These are phyloP conservation scores for Paracoccidioides brasiliensis DNA, from an alignment of 2,329 filamentous ascomycete genomes.

Conservation along the genomic window DNA sequence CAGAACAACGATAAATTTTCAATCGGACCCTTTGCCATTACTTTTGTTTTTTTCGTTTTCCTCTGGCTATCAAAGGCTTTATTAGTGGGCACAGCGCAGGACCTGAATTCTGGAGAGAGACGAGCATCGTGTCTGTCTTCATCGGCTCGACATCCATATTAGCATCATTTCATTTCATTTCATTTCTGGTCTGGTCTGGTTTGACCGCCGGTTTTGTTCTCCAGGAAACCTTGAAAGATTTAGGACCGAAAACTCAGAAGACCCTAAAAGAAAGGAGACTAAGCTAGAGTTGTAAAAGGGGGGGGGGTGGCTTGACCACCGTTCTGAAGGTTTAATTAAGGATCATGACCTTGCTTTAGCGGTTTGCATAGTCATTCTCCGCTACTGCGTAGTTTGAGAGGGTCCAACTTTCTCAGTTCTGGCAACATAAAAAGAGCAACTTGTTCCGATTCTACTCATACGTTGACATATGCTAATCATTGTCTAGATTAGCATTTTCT, in stretches of 20 bases:
- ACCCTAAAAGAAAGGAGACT: background rate
- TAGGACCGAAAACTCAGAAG: background rate
- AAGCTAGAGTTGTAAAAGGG: background rate
- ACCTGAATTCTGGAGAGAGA: background rate
- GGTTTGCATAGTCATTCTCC: slow-evolving; percentile 5
- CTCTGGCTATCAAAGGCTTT: too few relatives aligned
- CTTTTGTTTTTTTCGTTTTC: background rate
- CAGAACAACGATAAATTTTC: background rate
- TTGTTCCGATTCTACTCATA: too few relatives aligned
- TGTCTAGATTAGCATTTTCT: too few relatives aligned
- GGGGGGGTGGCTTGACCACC: background rate
- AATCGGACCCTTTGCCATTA: background rate
- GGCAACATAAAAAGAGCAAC: background rate
- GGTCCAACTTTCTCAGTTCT: background rate
- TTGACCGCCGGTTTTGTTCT: background rate
- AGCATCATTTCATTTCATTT: background rate
- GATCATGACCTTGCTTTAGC: slow-evolving; percentile 22
- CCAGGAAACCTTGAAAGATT: background rate
- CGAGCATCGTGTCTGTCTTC: background rate
- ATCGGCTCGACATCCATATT: background rate
- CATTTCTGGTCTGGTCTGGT: background rate
- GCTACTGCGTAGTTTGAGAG: background rate
- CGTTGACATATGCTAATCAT: too few relatives aligned
- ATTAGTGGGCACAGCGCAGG: too few relatives aligned
- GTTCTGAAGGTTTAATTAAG: slow-evolving; percentile 27